These are phyloP conservation scores for Cyberlindnera petersonii DNA, from an alignment of 805 yeast genomes.

Conservation along the genomic window DNA sequence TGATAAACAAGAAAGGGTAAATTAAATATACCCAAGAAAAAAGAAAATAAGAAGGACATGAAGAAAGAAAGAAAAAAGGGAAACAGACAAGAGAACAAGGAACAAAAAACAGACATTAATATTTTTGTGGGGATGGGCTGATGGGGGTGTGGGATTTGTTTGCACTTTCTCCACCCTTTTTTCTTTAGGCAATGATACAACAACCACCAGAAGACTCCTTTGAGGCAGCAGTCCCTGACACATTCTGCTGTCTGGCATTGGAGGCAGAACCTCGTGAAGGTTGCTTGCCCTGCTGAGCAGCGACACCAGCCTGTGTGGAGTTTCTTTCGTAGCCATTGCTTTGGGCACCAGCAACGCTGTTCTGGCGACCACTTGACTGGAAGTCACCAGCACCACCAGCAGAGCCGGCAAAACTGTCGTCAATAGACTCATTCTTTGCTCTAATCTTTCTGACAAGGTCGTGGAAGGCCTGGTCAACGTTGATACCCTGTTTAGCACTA, in stretches of 20 bases:
- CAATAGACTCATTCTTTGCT: slow-evolving; percentile 19
- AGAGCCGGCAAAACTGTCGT: slow-evolving; percentile 2
- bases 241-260: slow-evolving; percentile 12
- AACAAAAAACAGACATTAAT: background rate
- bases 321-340: slow-evolving; percentile 2
- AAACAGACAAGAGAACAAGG: too few species aligned
- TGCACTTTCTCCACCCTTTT: too few species aligned
- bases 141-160: background rate
- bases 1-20: too few species aligned
- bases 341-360: slow-evolving; percentile 11
- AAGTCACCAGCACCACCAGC: slow-evolving; percentile 2
- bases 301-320: slow-evolving; percentile 3
- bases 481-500: slow-evolving; percentile 84
- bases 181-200: slow-evolving; percentile 30
- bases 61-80: background rate
- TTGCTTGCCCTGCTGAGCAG: slow-evolving; percentile 2
- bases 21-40: background rate
- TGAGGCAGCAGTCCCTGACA: slow-evolving; percentile 5
- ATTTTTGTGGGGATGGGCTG: background rate
- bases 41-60: background rate
- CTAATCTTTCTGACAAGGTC: slow-evolving; percentile 59
- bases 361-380: slow-evolving; percentile 9
- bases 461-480: slow-evolving; percentile 83
- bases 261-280: slow-evolving; percentile 5
- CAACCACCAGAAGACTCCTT: slow-evolving; percentile 34